Base-by-base conservation (phyloP, 345 rosid species). In the Anacardium occidentale region DNA sequence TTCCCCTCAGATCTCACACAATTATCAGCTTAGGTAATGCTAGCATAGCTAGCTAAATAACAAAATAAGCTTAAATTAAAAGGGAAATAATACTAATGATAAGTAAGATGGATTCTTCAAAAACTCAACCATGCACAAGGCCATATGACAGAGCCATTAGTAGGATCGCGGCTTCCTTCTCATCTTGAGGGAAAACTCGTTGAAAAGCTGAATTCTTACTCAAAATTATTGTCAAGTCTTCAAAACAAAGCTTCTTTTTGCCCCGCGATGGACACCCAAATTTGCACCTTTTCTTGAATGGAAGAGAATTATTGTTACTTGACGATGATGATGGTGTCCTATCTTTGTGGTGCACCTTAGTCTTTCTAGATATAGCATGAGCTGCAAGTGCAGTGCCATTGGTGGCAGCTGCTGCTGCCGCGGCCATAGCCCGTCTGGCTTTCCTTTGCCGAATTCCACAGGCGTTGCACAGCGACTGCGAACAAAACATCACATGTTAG, bases 101-200 rank as follows among this genome's bases (percentile, higher is more conserved):
- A 3, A 69, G 15, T 14, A 37, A 37, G 53, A n/a, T 3, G 1
- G 9, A 45, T 47, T 26, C 40, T 75, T 20, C 6, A 14, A 21
- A 21, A 7, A 55, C 25, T 86, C 80, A 85, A 52, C 91, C 86
- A 25, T 78, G 91, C 66, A 91, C 95, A 54, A 94, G 81, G 29
- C 98, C 98, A 65, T 89, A 85, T 11, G 98, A 94, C 55, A 94
- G 74, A 74, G 98, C 97, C 97, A 94, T 94, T 44, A 94, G 91
- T 60, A 94, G 86, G 78, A 94, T 83, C 13, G 98, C 98, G 18
- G 94, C 98, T 82, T 94, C 97, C 80, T 92, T 91, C 83, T 94
- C 98, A 48, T 91, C 98, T 76, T 90, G 98, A 66, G 97, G 98
- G 75, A 91, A 94, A 77, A 90, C 87, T 78, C 78, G 79, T 63